Base-by-base conservation (phyloP, 129 eudicot species). In the sunflower (Helianthus annuus) region DNA sequence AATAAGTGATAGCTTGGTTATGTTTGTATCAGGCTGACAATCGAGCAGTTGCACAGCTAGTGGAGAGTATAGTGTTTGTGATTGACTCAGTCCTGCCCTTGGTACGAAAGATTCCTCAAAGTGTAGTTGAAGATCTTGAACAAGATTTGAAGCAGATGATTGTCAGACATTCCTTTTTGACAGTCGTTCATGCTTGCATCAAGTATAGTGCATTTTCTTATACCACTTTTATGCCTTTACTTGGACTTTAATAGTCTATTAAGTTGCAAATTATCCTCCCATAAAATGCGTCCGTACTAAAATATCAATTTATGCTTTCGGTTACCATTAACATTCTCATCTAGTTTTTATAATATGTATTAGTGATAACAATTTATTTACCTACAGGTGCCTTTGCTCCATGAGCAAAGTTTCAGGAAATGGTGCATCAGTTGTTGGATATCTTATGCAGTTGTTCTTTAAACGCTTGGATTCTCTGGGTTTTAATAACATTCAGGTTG, bases 111-210 rank as follows among this genome's bases (percentile, higher is more conserved):
- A 87, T 94, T 83, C 92, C 98, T 48, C 90, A 71, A 78, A 84
- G 80, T 73, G 87, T 90, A 71, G 80, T 84, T 71, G 98, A 87
- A 78, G 98, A 94, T 68, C 96, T 94, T 72, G 96, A 94, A 63
- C 97, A 87, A 78, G 98, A 94, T 82, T 70, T 94, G 66, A 94
- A 86, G 85, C 97, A 90, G 78, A 94, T 94, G 97, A 94, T 94
- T 53, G 97, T 87, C 69, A 91, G 97, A 0, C 98, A 94, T 85
- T 84, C 98, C 17, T 94, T 90, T 69, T 84, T 94, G 74, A 88
- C 91, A 13, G 97, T 94, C 74, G 98, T 94, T 52, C 97, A 87
- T 79, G 96, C 98, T 64, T 90, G 96, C 85, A 94, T 94, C 87
- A 94, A 86, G 98, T 94, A 90, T 55, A 74, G 59, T 74, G 19